Percentiles rank a stretch among this genome's conserved stretches.
phyloP scores from a whole-genome alignment of 192 early-diverging fungal genomes.

The Coemansia erecta region DNA sequence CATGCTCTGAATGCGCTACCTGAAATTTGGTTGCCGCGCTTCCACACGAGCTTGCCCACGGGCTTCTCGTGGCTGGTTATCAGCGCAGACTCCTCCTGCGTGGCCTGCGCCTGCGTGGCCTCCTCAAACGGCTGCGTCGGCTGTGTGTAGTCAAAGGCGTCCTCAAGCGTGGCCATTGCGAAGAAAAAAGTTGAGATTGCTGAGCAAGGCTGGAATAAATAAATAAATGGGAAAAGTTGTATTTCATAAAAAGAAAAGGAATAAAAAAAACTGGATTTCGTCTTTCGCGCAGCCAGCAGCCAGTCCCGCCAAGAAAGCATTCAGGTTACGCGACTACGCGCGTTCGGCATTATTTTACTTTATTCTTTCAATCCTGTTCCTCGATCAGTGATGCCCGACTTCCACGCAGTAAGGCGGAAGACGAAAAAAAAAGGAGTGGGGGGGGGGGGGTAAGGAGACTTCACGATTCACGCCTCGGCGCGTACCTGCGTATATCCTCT shows the following conservation, averaged over 20 bases:
- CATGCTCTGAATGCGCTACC: no score
- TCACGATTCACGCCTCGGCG: slow-evolving; percentile 4
- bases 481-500: slow-evolving; percentile 49
- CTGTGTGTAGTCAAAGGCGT: slow-evolving; percentile 52
- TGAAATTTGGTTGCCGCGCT: slow-evolving; percentile 33
- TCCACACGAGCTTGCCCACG: slow-evolving; percentile 54
- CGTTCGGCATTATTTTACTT: no score
- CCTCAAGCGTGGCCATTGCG: slow-evolving; percentile 35
- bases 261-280: not conserved
- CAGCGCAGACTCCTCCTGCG: slow-evolving; percentile 40
- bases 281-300: no score
- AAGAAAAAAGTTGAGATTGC: not conserved
- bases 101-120: slow-evolving; percentile 38
- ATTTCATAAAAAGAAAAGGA: slow-evolving; percentile 4
- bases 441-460: no score
- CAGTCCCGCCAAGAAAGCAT: not conserved
- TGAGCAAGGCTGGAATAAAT: not conserved
- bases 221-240: not conserved
- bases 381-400: no score
- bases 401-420: no score
- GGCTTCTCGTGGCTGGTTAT: slow-evolving; percentile 30
- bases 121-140: slow-evolving; percentile 56
- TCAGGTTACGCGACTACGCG: not conserved
- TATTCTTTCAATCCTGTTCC: no score
- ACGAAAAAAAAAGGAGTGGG: no score